Conservation (phyloP, 1,139 yeast genomes). For the Yarrowia galli region DNA sequence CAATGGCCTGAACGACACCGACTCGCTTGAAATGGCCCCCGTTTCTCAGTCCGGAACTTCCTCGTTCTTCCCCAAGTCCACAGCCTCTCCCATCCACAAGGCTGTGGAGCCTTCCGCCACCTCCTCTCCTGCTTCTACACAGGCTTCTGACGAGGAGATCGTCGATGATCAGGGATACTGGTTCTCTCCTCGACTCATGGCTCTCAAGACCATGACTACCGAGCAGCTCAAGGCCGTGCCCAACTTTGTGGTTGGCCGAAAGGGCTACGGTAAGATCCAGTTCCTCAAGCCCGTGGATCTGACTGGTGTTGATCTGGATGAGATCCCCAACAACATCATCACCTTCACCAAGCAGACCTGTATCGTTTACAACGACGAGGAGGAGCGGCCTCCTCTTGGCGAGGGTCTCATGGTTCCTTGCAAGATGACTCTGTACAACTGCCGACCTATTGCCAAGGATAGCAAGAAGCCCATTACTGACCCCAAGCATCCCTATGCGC, state of each 20-base stretch:
- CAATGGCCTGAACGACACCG: constrained; percentile 29
- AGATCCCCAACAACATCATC: constrained; percentile 71
- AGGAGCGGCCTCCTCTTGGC: constrained; percentile 70
- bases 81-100: constrained; percentile 36
- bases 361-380: constrained; percentile 75
- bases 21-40: constrained; percentile 21
- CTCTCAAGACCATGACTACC: constrained; percentile 65
- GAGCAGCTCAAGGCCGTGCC: constrained; percentile 69
- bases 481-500: constrained; percentile 74
- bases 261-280: constrained; percentile 76
- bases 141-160: constrained; percentile 49
- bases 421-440: constrained; percentile 72
- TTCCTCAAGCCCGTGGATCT: constrained; percentile 85
- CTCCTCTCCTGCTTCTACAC: constrained; percentile 34
- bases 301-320: constrained; percentile 59
- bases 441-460: constrained; percentile 78
- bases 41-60: constrained; percentile 24
- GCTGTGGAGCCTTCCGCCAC: constrained; percentile 21
- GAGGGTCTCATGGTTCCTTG: constrained; percentile 85
- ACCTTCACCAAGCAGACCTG: constrained; percentile 68
- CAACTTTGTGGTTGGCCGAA: constrained; percentile 79
- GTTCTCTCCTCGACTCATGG: constrained; percentile 78
- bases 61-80: constrained; percentile 28
- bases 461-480: constrained; percentile 79
- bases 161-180: constrained; percentile 79